phyloP scores from a whole-genome alignment of 768 basidiomycete species.

The Hypsizygus marmoreus region DNA sequence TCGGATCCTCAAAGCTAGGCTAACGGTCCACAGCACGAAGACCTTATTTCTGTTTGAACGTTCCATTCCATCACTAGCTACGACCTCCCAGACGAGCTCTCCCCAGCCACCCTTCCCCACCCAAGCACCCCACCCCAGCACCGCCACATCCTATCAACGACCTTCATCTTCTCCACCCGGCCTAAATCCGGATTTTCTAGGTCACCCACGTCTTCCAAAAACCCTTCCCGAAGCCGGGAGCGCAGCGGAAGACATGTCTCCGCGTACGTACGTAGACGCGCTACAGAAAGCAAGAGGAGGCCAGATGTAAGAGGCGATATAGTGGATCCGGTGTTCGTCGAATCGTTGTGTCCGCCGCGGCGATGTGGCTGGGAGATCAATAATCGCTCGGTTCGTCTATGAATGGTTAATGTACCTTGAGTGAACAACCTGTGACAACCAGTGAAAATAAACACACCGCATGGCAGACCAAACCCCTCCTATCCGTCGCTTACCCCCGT shows the following conservation, averaged over 20 bases:
- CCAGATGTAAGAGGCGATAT: slow-evolving; percentile 64
- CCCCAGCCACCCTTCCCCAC: slow-evolving; percentile 44
- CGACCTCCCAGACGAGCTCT: slow-evolving; percentile 9
- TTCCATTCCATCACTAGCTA: neutral
- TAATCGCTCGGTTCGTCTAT: slow-evolving; percentile 68
- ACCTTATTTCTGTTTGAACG: too few relatives aligned
- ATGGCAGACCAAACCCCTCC: slow-evolving; percentile 70
- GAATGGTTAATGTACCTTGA: neutral
- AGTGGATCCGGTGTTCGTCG: slow-evolving; percentile 16
- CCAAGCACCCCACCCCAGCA: slow-evolving; percentile 75
- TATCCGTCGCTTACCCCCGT: slow-evolving; percentile 59
- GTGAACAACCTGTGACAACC: neutral
- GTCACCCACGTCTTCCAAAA: slow-evolving; percentile 83
- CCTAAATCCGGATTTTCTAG: slow-evolving; percentile 75
- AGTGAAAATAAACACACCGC: slow-evolving; percentile 43
- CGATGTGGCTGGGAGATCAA: slow-evolving; percentile 49
- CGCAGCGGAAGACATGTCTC: slow-evolving; percentile 54
- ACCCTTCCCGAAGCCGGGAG: slow-evolving; percentile 71
- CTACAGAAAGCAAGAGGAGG: slow-evolving; percentile 69
- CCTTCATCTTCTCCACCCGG: slow-evolving; percentile 70
- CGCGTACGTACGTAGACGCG: slow-evolving; percentile 66
- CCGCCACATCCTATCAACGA: slow-evolving; percentile 88
- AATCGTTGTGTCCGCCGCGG: slow-evolving; percentile 1
- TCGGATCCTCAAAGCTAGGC: too few relatives aligned
- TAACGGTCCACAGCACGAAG: too few relatives aligned